Base-by-base conservation (phyloP, 495 filamentous ascomycete genomes). In the Lepraria neglecta region DNA sequence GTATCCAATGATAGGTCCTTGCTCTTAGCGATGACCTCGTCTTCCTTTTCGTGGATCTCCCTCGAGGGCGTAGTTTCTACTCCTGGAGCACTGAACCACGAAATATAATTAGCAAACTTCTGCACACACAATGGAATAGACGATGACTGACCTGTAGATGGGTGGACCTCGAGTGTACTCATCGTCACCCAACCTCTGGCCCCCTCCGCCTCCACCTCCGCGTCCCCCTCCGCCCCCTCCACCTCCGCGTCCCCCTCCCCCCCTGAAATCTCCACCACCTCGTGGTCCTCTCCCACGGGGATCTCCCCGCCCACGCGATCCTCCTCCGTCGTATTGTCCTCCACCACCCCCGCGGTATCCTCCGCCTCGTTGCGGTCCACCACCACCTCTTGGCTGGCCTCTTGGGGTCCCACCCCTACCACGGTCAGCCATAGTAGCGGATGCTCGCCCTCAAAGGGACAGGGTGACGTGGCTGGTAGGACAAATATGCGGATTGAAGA, bases 141-240 rank as follows among this genome's bases (percentile, higher is more conserved):
- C 38, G 10, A 43, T 24, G 28, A 61, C 59, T 12, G 17, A 61
- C 59, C 48, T 40, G 30, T 53, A 53, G 6, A 61, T 46, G 5
- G 7, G 14, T 19, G 17, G 1, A 10, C 59, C 59, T 38, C 19
- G 27, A 6, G 59, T 61, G 28, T 54, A 51, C 6, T 61, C 48
- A 43, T 61, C 59, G 11, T 61, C 59, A 4, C 59, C 59, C 19
- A 61, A 14, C n/a, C 7, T 53, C 15, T 21, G 24, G 30, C 9
- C 53, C 38, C 14, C 19, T 30, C 15, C 19, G n/a, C 59, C 48
- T 6, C 50, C 58, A 1, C 58, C 31, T 19, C 56, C 56, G 3
- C 35, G 15, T 21, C 44, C 4, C n/a, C 31, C 27, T n/a, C 48
- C 56, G 17, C 12, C 43, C 3, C 19, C 54, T 51, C 33, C 47